Base-by-base conservation (phyloP, 192 early-diverging fungal species). In the Geranomyces variabilis region DNA sequence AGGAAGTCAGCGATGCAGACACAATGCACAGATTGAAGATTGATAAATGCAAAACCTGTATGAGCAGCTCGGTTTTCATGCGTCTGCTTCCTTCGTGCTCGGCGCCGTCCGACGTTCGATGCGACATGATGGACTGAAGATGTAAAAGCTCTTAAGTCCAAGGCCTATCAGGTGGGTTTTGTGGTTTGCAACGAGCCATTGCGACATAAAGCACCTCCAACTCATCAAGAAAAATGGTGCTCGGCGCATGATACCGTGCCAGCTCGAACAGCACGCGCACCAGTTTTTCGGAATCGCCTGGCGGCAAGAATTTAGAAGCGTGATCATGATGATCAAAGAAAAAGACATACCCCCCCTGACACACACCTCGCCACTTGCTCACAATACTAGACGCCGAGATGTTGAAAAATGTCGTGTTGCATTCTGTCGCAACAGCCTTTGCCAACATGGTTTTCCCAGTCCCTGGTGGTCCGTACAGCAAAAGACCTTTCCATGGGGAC, bases 51-150 rank as follows among this genome's bases (percentile, higher is more conserved):
- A 41, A 41, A 41, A 76, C 77, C 73, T 87, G 86, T 17, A 87
- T 80, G 28, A 87, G 75, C 43, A 87, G 69, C 65, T 87, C 86
- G n/a, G 86, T 87, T 64, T 87, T 87, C 84, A 87, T 87, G 44
- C 86, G 63, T 48, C 83, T 60, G 44, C 76, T 79, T 21, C 82
- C 86, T 76, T 87, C 86, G 60, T 86, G 84, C 51, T 86, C 86
- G 0, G 66, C 73, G 5, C 81, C 84, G 14, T 84, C 84, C 12
- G 73, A 73, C 0, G 77, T 76, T 55, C 86, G 66, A 17, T 85
- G 83, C n/a, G 79, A 70, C 83, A 86, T 87, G 49, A 84, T 82
- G 8, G 78, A 77, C 80, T 80, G 44, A 24, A 7, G 36, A 7
- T 41, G n/a, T n/a, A n/a, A n/a, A n/a, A n/a, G n/a, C n/a, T n/a